Conservation (phyloP, 2,329 filamentous ascomycete genomes). For the Penicillium vulpinum region DNA sequence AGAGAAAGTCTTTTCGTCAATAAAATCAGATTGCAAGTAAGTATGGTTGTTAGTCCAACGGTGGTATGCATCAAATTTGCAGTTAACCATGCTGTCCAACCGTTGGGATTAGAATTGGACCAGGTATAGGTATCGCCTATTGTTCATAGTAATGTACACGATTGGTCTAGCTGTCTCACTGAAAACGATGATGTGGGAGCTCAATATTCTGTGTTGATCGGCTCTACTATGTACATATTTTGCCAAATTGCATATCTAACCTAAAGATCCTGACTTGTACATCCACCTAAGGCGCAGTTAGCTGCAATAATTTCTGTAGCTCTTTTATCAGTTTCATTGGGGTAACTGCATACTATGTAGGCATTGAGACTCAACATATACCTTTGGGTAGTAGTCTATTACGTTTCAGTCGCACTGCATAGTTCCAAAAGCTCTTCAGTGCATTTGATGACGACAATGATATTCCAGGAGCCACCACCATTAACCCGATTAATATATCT, state of each 20-base stretch:
- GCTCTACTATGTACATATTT: not conserved
- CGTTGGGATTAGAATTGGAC: not conserved
- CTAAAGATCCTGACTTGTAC: too few relatives aligned
- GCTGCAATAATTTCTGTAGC: too few relatives aligned
- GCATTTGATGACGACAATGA: too few relatives aligned
- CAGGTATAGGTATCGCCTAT: not conserved
- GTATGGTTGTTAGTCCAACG: not conserved
- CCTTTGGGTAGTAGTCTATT: not conserved
- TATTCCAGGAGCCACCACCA: too few relatives aligned
- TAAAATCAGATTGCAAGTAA: not conserved
- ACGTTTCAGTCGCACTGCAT: not conserved
- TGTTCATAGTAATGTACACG: not conserved
- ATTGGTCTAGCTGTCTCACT: not conserved
- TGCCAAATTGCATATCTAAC: too few relatives aligned
- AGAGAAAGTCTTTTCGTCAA: not conserved
- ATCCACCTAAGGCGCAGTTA: too few relatives aligned
- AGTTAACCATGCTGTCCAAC: not conserved
- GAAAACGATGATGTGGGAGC: not conserved
- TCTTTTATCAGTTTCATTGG: too few relatives aligned
- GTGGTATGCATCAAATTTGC: not conserved
- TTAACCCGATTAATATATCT: too few relatives aligned
- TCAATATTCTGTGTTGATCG: not conserved
- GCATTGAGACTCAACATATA: not conserved
- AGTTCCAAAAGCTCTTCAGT: not conserved
- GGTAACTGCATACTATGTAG: too few relatives aligned